A percentile compares a stretch with the other conserved stretches of the same genome.
Conservation (phyloP, 805 yeast genomes). For the Starmerella khaoyaiensis region DNA sequence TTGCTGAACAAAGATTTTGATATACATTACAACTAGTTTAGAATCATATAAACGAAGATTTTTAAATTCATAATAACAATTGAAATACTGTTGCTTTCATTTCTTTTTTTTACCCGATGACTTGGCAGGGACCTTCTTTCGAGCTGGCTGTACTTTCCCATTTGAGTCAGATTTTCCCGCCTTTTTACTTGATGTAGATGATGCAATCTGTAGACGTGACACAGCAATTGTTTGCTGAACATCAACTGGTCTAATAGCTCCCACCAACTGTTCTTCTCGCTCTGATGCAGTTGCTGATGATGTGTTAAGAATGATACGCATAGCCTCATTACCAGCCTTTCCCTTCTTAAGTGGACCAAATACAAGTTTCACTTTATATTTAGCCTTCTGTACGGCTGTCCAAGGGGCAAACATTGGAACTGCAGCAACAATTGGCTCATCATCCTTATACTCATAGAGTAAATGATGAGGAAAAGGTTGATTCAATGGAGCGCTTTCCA, state of each 20-base stretch:
- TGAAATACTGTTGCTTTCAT: background rate
- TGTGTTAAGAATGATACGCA: conserved; percentile 38
- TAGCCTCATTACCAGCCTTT: conserved; percentile 60
- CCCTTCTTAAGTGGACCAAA: conserved; percentile 79
- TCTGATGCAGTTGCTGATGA: conserved; percentile 6
- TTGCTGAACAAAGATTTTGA: background rate
- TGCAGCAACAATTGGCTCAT: conserved; percentile 47
- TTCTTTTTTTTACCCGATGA: conserved; percentile 12
- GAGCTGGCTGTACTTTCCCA: background rate
- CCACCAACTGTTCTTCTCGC: conserved; percentile 9
- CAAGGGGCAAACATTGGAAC: conserved; percentile 92
- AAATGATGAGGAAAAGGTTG: conserved; percentile 37
- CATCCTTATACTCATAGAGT: conserved; percentile 23
- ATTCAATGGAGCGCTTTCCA: conserved; percentile 27
- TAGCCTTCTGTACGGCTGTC: conserved; percentile 57
- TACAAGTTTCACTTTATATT: conserved; percentile 71
- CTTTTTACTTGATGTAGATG: conserved; percentile 1
- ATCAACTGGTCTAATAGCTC: conserved; percentile 12
- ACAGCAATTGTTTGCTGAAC: conserved; percentile 17
- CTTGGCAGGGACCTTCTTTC: conserved; percentile 3
- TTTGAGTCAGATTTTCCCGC: background rate
- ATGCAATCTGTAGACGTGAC: conserved; percentile 12
- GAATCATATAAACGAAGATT: too few species aligned
- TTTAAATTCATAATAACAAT: background rate
- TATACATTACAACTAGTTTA: background rate